Evolutionary conservation across 768 basidiomycete genomes (phyloP), one percentile per base, ranked within the genome.

Genomic region (Boletus edulis): DNA sequence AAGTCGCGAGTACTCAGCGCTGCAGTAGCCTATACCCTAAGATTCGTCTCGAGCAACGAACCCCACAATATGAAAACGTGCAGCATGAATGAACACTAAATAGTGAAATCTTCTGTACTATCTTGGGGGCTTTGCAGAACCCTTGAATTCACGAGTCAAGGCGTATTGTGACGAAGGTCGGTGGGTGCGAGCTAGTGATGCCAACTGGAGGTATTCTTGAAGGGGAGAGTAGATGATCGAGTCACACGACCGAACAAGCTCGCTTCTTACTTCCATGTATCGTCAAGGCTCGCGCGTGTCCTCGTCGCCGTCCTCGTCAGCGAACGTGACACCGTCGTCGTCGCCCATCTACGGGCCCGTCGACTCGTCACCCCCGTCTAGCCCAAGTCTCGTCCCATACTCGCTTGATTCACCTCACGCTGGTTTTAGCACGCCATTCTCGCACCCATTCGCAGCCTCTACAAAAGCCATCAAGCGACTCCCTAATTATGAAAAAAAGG

Each of bases 371-470:
- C 74, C 75, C 0, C 67, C 64, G 5, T 69, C 71, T 5, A 75
- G 74, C 35, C 73, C 73, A 0, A 35, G 49, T 17, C 58, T 73
- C 43, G 65, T 31, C 15, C 66, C 55, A 2, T 65, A 49, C 32
- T 61, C 71, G 57, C 49, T 71, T 67, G 61, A 57, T 68, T 73
- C 41, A 64, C 76, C 39, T 65, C 73, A 43, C 56, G 31, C 46
- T 17, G 11, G 34, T 14, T 17, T 22, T n/a, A 51, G 46, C 37
- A 24, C 14, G 14, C 41, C 56, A 7, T 56, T 67, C 24, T 52
- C 58, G 55, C 68, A 87, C 60, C 85, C 85, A 0, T 81, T 84
- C 50, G 82, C 87, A 13, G 86, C 78, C 0, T 83, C 84, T 1
- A 77, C 78, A 4, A 81, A 80, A 52, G 75, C 78, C 4, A 71